Evolutionary conservation across 2,329 filamentous ascomycete species (phyloP).

Genomic region (Cladophialophora immunda): DNA sequence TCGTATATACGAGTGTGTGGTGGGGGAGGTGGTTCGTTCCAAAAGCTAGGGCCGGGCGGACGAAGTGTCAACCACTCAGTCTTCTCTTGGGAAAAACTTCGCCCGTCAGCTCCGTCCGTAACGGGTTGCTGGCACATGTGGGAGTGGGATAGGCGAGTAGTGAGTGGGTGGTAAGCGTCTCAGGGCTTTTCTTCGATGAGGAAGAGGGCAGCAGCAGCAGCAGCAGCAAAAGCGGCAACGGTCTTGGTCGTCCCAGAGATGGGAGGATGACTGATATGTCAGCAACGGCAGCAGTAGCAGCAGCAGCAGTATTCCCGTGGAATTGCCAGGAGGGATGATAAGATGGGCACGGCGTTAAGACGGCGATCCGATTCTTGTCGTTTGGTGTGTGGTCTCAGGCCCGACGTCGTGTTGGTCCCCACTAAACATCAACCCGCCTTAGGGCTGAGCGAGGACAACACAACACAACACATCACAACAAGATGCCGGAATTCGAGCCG

Average conservation of each 20-base stretch:
- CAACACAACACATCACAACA: not conserved
- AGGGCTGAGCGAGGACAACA: not conserved
- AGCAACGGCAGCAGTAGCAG: not conserved
- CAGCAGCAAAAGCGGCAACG: not conserved
- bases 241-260: not conserved
- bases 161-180: not conserved
- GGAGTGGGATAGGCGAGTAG: not conserved
- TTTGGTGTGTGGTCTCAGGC: not conserved
- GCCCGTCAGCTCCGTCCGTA: constrained; percentile 4
- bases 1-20: not conserved
- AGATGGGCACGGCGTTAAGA: constrained; percentile 1
- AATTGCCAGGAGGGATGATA: too few species aligned
- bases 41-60: too few species aligned
- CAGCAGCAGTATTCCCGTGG: too few species aligned
- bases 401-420: not conserved
- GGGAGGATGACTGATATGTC: constrained; percentile 20
- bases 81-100: not conserved
- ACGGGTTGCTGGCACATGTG: not conserved
- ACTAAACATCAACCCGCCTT: not conserved
- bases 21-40: not conserved
- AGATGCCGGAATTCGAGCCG: not conserved
- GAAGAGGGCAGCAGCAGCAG: not conserved
- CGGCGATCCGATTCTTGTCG: constrained; percentile 2
- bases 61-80: too few species aligned
- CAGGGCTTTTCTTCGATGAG: not conserved